Conservation (phyloP, 2,329 filamentous ascomycete genomes). For the Diaporthe caulivora region DNA sequence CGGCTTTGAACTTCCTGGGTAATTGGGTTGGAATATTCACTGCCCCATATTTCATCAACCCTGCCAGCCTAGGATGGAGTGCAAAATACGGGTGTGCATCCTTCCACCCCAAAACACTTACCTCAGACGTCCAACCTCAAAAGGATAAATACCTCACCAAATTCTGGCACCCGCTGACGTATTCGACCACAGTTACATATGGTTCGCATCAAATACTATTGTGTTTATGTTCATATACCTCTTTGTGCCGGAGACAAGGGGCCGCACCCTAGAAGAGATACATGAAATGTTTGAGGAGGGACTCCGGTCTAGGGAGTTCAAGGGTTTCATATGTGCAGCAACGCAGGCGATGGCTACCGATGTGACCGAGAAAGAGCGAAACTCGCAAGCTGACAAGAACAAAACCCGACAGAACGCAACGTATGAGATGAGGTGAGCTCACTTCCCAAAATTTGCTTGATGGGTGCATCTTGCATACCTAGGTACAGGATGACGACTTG, state of each 20-base stretch:
- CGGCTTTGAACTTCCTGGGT: slow-evolving; percentile 54
- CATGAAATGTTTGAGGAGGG: slow-evolving; percentile 55
- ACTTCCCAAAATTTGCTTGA: no score
- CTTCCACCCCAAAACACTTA: no score
- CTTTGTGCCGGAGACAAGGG: slow-evolving; percentile 58
- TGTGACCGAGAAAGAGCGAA: background rate
- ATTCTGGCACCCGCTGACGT: background rate
- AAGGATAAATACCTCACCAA: no score
- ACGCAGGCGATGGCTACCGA: slow-evolving; percentile 1
- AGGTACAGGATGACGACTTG: no score
- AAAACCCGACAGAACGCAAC: background rate
- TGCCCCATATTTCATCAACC: slow-evolving; percentile 58
- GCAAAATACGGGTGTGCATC: slow-evolving; percentile 47
- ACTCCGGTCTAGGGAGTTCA: slow-evolving; percentile 41
- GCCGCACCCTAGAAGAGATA: slow-evolving; percentile 61
- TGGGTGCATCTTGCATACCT: background rate
- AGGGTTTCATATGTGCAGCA: slow-evolving; percentile 5
- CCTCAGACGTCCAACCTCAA: no score
- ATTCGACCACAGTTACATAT: slow-evolving; percentile 50
- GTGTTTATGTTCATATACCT: slow-evolving; percentile 56
- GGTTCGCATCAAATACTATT: slow-evolving; percentile 53
- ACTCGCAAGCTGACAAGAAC: background rate
- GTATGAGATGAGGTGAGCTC: no score
- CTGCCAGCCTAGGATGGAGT: slow-evolving; percentile 53
- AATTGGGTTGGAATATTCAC: slow-evolving; percentile 55